phyloP scores from a whole-genome alignment of 2,329 filamentous ascomycete genomes.

The Thielaviopsis musarum region DNA sequence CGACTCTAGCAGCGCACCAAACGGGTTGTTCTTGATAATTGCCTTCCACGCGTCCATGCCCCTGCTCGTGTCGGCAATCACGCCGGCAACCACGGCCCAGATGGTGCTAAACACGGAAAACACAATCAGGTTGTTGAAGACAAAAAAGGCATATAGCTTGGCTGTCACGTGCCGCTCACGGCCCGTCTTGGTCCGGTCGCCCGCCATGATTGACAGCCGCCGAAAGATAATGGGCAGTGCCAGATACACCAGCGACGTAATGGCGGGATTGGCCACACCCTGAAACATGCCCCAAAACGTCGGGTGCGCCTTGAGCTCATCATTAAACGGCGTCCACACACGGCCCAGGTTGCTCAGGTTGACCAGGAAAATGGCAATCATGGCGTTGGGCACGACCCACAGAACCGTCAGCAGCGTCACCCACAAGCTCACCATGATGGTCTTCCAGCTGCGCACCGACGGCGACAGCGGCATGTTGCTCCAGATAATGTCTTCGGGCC shows the following conservation, averaged over 20 bases:
- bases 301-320: constrained; percentile 42
- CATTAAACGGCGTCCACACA: constrained; percentile 63
- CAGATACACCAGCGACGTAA: constrained; percentile 78
- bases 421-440: constrained; percentile 72
- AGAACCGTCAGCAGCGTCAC: constrained; percentile 61
- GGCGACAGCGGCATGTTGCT: constrained; percentile 67
- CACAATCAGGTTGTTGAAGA: constrained; percentile 91
- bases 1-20: constrained; percentile 47
- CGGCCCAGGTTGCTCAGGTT: constrained; percentile 65
- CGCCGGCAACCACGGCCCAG: constrained; percentile 53
- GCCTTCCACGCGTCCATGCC: constrained; percentile 51
- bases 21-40: constrained; percentile 47
- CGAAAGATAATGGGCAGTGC: constrained; percentile 84
- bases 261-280: constrained; percentile 73
- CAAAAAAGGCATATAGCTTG: constrained; percentile 88
- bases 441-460: constrained; percentile 50
- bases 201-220: constrained; percentile 63
- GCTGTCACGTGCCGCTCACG: constrained; percentile 80
- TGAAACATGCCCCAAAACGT: constrained; percentile 74
- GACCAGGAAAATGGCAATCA: constrained; percentile 87
- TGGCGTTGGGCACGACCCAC: constrained; percentile 83
- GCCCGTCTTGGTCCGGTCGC: constrained; percentile 82
- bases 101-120: constrained; percentile 82
- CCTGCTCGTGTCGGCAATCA: constrained; percentile 40
- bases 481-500: constrained; percentile 90